Evolutionary conservation across 495 filamentous ascomycete genomes (phyloP).

Genomic region (Xylaria grammica): DNA sequence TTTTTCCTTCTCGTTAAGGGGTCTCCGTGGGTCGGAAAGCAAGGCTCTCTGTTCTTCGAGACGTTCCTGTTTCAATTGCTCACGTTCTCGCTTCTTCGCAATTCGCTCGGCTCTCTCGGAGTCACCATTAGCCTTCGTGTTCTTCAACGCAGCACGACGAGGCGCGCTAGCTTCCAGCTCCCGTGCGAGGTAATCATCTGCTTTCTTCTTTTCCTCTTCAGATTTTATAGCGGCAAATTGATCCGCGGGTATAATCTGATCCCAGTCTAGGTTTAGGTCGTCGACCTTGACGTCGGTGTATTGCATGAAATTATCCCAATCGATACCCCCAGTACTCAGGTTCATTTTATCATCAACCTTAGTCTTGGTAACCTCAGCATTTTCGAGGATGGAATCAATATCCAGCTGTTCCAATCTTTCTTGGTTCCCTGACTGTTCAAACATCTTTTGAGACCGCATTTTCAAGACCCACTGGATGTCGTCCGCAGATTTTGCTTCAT

Average conservation of each 20-base stretch:
- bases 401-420: constrained; percentile 97
- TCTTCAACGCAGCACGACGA: constrained; percentile 68
- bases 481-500: constrained; percentile 83
- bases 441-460: constrained; percentile 93
- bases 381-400: constrained; percentile 93
- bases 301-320: constrained; percentile 94
- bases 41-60: constrained; percentile 62
- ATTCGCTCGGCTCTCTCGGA: constrained; percentile 84
- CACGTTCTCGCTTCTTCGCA: constrained; percentile 88
- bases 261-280: constrained; percentile 81
- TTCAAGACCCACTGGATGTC: constrained; percentile 94
- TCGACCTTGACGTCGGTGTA: constrained; percentile 95
- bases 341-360: constrained; percentile 73
- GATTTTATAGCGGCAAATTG: constrained; percentile 85
- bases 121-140: constrained; percentile 63
- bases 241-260: constrained; percentile 96
- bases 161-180: constrained; percentile 86
- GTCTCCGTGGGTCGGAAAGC: constrained; percentile 77
- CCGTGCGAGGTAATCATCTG: constrained; percentile 80
- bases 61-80: constrained; percentile 68
- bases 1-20: constrained; percentile 87
- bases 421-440: constrained; percentile 94
- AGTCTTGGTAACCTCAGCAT: constrained; percentile 93
- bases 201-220: constrained; percentile 80
- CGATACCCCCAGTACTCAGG: constrained; percentile 73